Evolutionary conservation across 116 monocot species (phyloP).

Genomic region (Iris pallida): DNA sequence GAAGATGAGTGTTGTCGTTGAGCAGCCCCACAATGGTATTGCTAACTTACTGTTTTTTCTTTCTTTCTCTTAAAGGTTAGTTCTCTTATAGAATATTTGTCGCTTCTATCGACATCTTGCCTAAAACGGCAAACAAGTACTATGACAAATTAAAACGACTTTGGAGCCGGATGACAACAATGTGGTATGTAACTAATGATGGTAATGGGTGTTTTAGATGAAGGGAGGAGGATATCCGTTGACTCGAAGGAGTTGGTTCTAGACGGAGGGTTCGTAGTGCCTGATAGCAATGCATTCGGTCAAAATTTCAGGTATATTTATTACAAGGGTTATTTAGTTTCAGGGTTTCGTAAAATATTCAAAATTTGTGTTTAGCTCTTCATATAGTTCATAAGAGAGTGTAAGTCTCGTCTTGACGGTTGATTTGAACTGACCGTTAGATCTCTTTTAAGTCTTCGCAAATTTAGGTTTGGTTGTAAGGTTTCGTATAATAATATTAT

Average conservation of each 20-base stretch:
- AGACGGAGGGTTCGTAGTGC: conserved; percentile 66
- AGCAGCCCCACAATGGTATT: no score
- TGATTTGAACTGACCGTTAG: no score
- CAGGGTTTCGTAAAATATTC: no score
- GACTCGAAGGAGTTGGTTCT: conserved; percentile 29
- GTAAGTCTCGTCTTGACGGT: no score
- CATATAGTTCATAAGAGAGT: background rate
- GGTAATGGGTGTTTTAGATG: background rate
- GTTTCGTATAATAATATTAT: no score
- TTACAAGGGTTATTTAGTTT: background rate
- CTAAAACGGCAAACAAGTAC: background rate
- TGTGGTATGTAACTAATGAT: no score
- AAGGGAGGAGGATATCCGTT: conserved; percentile 8
- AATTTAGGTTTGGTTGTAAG: no score
- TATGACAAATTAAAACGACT: background rate
- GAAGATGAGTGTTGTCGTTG: no score
- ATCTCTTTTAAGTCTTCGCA: no score
- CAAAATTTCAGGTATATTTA: conserved; percentile 57
- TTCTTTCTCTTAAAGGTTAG: background rate
- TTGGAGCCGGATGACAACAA: background rate
- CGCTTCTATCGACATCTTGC: no score
- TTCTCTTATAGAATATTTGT: background rate
- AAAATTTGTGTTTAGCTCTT: no score
- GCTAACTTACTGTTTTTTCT: background rate
- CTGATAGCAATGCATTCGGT: conserved; percentile 65